Conservation (phyloP, 345 rosid genomes). For the Balakata baccata region DNA sequence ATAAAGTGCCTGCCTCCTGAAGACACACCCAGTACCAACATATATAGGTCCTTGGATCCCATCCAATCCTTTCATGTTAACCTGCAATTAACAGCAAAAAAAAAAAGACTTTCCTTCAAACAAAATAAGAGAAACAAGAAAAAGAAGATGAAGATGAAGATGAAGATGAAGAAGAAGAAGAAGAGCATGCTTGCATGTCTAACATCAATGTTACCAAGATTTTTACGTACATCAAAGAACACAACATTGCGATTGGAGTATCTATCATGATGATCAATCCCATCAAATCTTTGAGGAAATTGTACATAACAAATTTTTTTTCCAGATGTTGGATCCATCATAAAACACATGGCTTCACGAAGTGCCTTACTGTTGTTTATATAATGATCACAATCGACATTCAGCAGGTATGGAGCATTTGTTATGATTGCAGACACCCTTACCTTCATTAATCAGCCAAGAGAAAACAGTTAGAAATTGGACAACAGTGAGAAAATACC, state of each 20-base stretch:
- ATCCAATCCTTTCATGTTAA: conserved; percentile 93
- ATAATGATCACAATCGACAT: conserved; percentile 24
- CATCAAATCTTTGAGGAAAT: conserved; percentile 24
- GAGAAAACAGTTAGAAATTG: conserved; percentile 4
- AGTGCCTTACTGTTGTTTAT: conserved; percentile 21
- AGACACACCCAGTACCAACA: conserved; percentile 92
- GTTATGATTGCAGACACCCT: conserved; percentile 19
- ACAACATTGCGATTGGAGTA: conserved; percentile 23
- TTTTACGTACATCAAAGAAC: conserved; percentile 18
- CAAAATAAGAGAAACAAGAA: no score
- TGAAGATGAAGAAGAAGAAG: not conserved
- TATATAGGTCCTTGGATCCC: conserved; percentile 94
- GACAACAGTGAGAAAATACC: not conserved
- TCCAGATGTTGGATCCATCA: conserved; percentile 21
- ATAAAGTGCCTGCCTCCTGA: conserved; percentile 82
- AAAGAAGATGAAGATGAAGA: not conserved
- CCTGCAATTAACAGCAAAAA: conserved; percentile 40
- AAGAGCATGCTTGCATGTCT: not conserved
- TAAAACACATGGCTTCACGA: conserved; percentile 23
- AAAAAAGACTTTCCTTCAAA: not conserved
- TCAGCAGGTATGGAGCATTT: conserved; percentile 23
- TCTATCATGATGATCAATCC: conserved; percentile 20
- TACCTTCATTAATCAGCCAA: conserved; percentile 8
- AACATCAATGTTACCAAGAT: conserved; percentile 3
- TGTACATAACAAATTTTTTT: conserved; percentile 20